phyloP scores from a whole-genome alignment of 306 rosid species.

The Argentina anserina region DNA sequence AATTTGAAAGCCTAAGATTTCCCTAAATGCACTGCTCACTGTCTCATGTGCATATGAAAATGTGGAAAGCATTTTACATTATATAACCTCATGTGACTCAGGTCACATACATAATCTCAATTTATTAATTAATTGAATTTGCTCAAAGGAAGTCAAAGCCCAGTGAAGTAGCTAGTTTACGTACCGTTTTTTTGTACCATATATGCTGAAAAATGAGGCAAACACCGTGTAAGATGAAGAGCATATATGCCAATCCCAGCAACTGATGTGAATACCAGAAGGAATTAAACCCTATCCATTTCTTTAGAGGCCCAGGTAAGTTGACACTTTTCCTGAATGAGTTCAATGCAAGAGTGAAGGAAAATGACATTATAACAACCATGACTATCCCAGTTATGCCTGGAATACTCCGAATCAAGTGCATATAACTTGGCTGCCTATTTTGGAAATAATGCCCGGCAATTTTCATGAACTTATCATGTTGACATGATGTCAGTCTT shows the following conservation, averaged over 20 bases:
- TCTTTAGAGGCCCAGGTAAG: slow-evolving; percentile 53
- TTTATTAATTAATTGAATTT: not conserved
- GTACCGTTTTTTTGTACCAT: slow-evolving; percentile 70
- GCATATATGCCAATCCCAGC: slow-evolving; percentile 58
- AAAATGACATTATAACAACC: slow-evolving; percentile 59
- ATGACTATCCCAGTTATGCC: slow-evolving; percentile 68
- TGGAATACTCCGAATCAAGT: slow-evolving; percentile 35
- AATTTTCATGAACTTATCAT: slow-evolving; percentile 32
- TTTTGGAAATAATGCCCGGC: slow-evolving; percentile 48
- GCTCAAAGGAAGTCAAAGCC: not conserved
- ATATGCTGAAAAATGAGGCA: slow-evolving; percentile 50
- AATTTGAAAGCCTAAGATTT: not conserved
- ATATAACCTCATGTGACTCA: not conserved
- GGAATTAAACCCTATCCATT: slow-evolving; percentile 76
- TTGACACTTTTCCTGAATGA: slow-evolving; percentile 54
- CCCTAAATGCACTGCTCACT: not conserved
- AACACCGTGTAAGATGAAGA: slow-evolving; percentile 66
- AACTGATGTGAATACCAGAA: slow-evolving; percentile 98
- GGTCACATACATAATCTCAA: not conserved
- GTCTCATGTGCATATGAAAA: not conserved
- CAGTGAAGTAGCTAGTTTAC: slow-evolving; percentile 13
- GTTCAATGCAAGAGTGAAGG: slow-evolving; percentile 74
- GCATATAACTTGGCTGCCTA: slow-evolving; percentile 46
- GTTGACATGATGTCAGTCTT: slow-evolving; percentile 42
- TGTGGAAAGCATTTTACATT: not conserved